Evolutionary conservation across 2,329 filamentous ascomycete species (phyloP).

Genomic region (Cercospora sp.): DNA sequence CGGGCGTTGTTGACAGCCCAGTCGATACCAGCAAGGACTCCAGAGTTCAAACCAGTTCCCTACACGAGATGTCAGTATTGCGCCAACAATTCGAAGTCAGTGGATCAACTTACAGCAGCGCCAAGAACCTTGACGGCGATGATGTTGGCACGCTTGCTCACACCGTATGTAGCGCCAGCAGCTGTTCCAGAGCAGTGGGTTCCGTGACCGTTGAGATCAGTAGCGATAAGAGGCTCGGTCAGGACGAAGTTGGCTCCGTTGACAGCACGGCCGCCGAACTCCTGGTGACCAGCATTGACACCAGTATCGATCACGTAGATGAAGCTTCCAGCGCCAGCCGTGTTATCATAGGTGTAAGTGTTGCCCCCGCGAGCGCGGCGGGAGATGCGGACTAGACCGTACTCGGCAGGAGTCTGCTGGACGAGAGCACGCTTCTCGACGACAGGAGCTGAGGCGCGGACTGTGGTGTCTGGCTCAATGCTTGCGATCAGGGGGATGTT

Average conservation of each 20-base stretch:
- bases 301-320: slow-evolving; percentile 33
- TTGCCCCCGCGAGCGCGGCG: slow-evolving; percentile 36
- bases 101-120: slow-evolving; percentile 28
- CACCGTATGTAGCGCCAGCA: slow-evolving; percentile 61
- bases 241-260: slow-evolving; percentile 30
- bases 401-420: slow-evolving; percentile 42
- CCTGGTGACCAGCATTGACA: slow-evolving; percentile 26
- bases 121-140: slow-evolving; percentile 55
- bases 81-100: too few relatives aligned
- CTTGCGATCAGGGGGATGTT: slow-evolving; percentile 37
- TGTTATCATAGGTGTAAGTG: slow-evolving; percentile 44
- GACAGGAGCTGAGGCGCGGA: slow-evolving; percentile 39
- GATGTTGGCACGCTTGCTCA: slow-evolving; percentile 50
- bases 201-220: slow-evolving; percentile 61
- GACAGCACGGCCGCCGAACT: slow-evolving; percentile 35
- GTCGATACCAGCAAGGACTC: slow-evolving; percentile 52
- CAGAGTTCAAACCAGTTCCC: slow-evolving; percentile 51
- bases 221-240: slow-evolving; percentile 28
- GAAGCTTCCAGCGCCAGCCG: slow-evolving; percentile 37
- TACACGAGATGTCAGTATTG: slow-evolving; percentile 19
- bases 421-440: slow-evolving; percentile 37
- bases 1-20: slow-evolving; percentile 59
- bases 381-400: slow-evolving; percentile 46
- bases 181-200: slow-evolving; percentile 64
- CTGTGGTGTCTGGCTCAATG: slow-evolving; percentile 44